These are phyloP conservation scores for Hypoxylon sp. DNA, from an alignment of 2,329 filamentous ascomycete genomes.

Conservation along the genomic window DNA sequence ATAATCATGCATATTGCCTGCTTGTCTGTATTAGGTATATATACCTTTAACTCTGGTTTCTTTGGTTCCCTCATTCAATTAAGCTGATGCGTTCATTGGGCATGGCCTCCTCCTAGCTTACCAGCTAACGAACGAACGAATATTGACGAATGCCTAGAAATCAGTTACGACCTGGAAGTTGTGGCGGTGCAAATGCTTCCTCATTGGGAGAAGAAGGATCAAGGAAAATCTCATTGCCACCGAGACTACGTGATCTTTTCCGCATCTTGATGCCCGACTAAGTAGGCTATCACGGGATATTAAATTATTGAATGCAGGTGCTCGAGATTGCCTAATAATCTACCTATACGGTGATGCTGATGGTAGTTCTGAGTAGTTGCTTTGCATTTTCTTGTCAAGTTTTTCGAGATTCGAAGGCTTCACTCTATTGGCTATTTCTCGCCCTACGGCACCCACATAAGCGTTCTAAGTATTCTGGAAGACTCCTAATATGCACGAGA, in stretches of 20 bases:
- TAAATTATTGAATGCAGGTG: neutral
- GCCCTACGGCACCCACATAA: conserved; percentile 2
- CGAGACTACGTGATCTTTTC: conserved; percentile 6
- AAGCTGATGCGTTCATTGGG: conserved; percentile 23
- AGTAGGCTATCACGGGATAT: neutral
- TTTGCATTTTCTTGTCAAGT: neutral
- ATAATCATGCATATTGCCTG: conserved; percentile 12
- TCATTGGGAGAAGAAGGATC: conserved; percentile 24
- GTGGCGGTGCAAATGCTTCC: conserved; percentile 33
- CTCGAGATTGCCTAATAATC: neutral
- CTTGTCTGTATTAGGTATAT: neutral
- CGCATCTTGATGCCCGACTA: conserved; percentile 15
- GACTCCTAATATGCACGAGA: conserved; percentile 1
- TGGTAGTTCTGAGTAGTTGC: neutral
- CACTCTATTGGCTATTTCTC: conserved; percentile 2
- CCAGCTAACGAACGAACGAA: conserved; percentile 6
- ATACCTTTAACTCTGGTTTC: conserved; percentile 1
- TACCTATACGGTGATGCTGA: neutral
- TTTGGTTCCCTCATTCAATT: conserved; percentile 25
- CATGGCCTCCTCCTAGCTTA: conserved; percentile 12
- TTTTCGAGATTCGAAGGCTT: neutral
- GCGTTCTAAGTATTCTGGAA: conserved; percentile 21
- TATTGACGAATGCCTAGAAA: conserved; percentile 13
- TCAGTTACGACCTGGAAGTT: conserved; percentile 10
- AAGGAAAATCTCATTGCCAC: conserved; percentile 27